phyloP scores from a whole-genome alignment of 352 stramenopile genomes.

The Pythium grandisporangium region DNA sequence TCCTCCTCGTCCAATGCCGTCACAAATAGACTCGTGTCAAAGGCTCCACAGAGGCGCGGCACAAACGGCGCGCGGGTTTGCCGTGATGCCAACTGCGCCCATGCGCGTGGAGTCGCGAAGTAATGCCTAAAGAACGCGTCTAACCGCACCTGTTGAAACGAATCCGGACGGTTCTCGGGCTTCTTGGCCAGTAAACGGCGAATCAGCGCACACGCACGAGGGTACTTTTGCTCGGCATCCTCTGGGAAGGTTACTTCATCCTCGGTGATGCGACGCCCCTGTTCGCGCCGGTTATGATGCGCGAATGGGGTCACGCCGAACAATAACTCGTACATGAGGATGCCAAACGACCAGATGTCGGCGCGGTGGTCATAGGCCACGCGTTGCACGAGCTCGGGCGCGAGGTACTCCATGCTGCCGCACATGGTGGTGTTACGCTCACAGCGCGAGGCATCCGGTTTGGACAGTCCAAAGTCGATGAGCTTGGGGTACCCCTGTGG shows the following conservation, averaged over 20 bases:
- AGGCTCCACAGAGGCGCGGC: constrained; percentile 37
- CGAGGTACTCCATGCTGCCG: constrained; percentile 75
- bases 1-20: constrained; percentile 28
- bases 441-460: constrained; percentile 27
- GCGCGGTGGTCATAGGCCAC: constrained; percentile 44
- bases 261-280: constrained; percentile 60
- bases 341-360: constrained; percentile 74
- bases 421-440: constrained; percentile 44
- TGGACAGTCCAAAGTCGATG: constrained; percentile 65
- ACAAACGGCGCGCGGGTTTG: constrained; percentile 39
- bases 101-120: constrained; percentile 26
- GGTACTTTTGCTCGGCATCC: constrained; percentile 26
- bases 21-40: constrained; percentile 62
- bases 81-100: constrained; percentile 32
- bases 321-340: constrained; percentile 62
- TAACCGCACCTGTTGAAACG: constrained; percentile 30
- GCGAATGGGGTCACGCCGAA: constrained; percentile 83
- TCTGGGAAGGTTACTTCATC: constrained; percentile 45
- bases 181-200: constrained; percentile 35
- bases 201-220: constrained; percentile 37
- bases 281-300: constrained; percentile 52
- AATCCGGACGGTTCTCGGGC: constrained; percentile 22
- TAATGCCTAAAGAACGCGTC: constrained; percentile 39
- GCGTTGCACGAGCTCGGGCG: constrained; percentile 53
- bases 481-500: constrained; percentile 78